Evolutionary conservation across 257 asterid species (phyloP).

Genomic region (Thymus mandschuricus): DNA sequence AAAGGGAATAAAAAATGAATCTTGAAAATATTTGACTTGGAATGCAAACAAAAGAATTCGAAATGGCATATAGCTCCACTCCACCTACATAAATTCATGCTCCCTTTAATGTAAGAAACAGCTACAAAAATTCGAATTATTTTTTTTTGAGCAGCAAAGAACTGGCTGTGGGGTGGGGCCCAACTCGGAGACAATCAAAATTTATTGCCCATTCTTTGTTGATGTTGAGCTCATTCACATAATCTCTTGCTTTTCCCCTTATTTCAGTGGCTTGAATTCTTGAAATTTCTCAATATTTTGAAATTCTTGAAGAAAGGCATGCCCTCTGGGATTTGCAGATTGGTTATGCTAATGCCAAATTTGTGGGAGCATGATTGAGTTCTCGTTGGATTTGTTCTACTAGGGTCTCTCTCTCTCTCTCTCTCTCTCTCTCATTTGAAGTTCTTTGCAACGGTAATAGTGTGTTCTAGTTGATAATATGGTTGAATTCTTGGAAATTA

Average conservation of each 20-base stretch:
- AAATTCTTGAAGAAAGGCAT: slow-evolving; percentile 24
- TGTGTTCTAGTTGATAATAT: slow-evolving; percentile 18
- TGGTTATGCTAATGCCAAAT: slow-evolving; percentile 24
- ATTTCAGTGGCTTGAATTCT: slow-evolving; percentile 21
- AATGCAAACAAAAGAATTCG: slow-evolving; percentile 23
- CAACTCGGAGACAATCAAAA: slow-evolving; percentile 28
- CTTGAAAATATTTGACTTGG: slow-evolving; percentile 25
- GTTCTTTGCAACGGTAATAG: slow-evolving; percentile 22
- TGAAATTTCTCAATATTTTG: slow-evolving; percentile 31
- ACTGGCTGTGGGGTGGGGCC: slow-evolving; percentile 42
- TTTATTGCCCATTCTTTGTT: slow-evolving; percentile 24
- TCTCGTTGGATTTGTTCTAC: slow-evolving; percentile 31
- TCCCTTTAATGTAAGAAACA: background rate
- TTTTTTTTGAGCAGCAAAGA: slow-evolving; percentile 21
- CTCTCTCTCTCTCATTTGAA: slow-evolving; percentile 4
- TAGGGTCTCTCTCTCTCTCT: slow-evolving; percentile 14
- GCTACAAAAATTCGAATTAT: slow-evolving; percentile 22
- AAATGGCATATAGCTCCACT: slow-evolving; percentile 19
- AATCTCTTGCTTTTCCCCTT: slow-evolving; percentile 30
- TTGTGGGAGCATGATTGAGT: slow-evolving; percentile 33
- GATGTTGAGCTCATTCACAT: slow-evolving; percentile 24
- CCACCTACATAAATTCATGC: slow-evolving; percentile 29
- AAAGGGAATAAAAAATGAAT: background rate
- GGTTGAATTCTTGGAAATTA: slow-evolving; percentile 24
- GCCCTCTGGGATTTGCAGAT: slow-evolving; percentile 37